These are phyloP conservation scores for Plasmodium inui DNA, from an alignment of 169 alveolate genomes.

Conservation along the genomic window DNA sequence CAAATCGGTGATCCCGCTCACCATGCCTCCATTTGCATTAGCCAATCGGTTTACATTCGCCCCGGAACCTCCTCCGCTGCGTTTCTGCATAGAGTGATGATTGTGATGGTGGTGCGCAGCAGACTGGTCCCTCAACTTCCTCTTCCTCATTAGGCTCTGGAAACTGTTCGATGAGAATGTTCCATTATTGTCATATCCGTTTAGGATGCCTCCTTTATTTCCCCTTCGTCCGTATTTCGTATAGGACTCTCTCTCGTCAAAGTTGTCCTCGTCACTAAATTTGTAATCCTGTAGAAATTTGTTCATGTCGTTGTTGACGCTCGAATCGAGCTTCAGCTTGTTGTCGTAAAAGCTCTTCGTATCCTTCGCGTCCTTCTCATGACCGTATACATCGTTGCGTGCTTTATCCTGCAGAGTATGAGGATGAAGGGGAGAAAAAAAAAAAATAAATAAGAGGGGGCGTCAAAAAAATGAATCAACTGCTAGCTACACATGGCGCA, in stretches of 20 bases:
- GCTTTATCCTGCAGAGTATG: slow-evolving; percentile 4
- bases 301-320: slow-evolving; percentile 15
- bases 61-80: neutral
- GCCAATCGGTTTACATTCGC: neutral
- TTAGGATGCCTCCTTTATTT: neutral
- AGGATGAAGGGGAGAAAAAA: neutral
- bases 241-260: slow-evolving; percentile 36
- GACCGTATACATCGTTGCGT: neutral
- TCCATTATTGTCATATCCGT: slow-evolving; percentile 13
- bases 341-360: slow-evolving; percentile 18
- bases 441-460: neutral
- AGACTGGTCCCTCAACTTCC: neutral
- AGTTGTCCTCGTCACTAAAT: slow-evolving; percentile 15
- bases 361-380: slow-evolving; percentile 21
- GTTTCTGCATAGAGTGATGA: neutral
- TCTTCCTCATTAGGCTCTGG: slow-evolving; percentile 29
- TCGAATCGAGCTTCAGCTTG: slow-evolving; percentile 20
- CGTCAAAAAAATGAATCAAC: neutral
- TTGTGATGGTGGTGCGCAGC: neutral
- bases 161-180: slow-evolving; percentile 19
- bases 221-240: slow-evolving; percentile 15
- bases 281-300: slow-evolving; percentile 9
- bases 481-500: neutral
- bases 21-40: no score
- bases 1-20: neutral